These are phyloP conservation scores for Ilyonectria mors-panacis DNA, from an alignment of 2,329 filamentous ascomycete genomes.

Conservation along the genomic window DNA sequence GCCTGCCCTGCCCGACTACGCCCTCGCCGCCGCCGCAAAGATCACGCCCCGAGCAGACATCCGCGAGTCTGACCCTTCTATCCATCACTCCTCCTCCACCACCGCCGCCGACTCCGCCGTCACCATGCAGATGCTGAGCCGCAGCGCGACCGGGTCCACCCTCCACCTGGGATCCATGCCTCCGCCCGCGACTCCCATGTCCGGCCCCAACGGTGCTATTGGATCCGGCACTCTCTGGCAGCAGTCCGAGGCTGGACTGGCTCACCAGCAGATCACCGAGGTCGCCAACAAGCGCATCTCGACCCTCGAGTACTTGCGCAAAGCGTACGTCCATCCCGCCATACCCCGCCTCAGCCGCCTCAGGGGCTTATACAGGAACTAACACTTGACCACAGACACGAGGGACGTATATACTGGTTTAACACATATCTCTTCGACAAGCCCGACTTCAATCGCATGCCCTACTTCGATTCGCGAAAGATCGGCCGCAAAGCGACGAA, in stretches of 20 bases:
- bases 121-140: constrained; percentile 64
- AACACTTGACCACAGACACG: constrained; percentile 72
- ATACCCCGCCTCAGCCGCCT: too few relatives aligned
- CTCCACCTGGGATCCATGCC: constrained; percentile 40
- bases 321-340: constrained; percentile 77
- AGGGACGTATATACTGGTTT: constrained; percentile 97
- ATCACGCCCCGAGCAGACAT: constrained; percentile 49
- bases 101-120: constrained; percentile 54
- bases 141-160: constrained; percentile 57
- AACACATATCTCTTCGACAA: constrained; percentile 95
- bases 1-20: constrained; percentile 69
- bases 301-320: constrained; percentile 92
- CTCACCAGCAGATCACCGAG: constrained; percentile 81
- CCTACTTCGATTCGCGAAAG: constrained; percentile 88
- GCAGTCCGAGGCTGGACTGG: constrained; percentile 63
- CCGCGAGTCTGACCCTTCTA: constrained; percentile 29
- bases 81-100: constrained; percentile 40
- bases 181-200: constrained; percentile 23
- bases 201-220: constrained; percentile 37
- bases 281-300: constrained; percentile 93
- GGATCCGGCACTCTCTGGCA: constrained; percentile 50
- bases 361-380: not conserved
- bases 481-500: constrained; percentile 93
- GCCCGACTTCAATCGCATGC: constrained; percentile 82
- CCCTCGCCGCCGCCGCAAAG: constrained; percentile 65